Base-by-base conservation (phyloP, 148 eudicot genomes). In the Rhododendron henanense region DNA sequence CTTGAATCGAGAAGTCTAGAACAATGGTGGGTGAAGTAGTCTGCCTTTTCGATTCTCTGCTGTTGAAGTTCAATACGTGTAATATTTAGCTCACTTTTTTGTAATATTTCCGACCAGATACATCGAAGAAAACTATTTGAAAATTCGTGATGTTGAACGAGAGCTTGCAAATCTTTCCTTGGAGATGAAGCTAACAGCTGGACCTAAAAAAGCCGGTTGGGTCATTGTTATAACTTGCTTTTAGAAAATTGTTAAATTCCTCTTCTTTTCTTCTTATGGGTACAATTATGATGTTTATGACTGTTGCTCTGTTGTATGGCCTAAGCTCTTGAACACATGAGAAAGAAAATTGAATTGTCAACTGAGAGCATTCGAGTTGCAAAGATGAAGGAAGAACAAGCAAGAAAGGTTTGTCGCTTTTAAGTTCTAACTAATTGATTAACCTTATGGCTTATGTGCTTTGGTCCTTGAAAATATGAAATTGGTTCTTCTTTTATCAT, bases 131-230 rank as follows among this genome's bases (percentile, higher is more conserved):
- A 97, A 97, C 83, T 97, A 95, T 89, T 83, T 98, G 15, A 95
- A 96, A 88, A 96, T 96, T 83, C 99, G 98, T 86, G 99, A 95
- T 87, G 98, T 97, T 86, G 99, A 97, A 57, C 93, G 93, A 65
- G 99, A 97, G 91, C 89, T 97, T 76, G 89, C 91, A 84, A 94
- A 92, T 90, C 99, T 95, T 59, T 86, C 88, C 8, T 81, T 97
- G 90, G 99, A 97, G 91, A 85, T 97, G 92, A 97, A 97, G 89
- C 99, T 97, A 85, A 95, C 99, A 33, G 90, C 99, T 80, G 99
- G 98, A 48, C 97, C 99, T 84, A 97, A 97, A 89, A 95, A 93
- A 88, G 98, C 98, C 86, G 99, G 99, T 97, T 77, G 47, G 86
- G 84, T 63, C 75, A 65, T 63, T 79, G 10, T 50, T 55, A 79